Conservation (phyloP, 2,329 filamentous ascomycete genomes). For the Berkeleyomyces basicola region DNA sequence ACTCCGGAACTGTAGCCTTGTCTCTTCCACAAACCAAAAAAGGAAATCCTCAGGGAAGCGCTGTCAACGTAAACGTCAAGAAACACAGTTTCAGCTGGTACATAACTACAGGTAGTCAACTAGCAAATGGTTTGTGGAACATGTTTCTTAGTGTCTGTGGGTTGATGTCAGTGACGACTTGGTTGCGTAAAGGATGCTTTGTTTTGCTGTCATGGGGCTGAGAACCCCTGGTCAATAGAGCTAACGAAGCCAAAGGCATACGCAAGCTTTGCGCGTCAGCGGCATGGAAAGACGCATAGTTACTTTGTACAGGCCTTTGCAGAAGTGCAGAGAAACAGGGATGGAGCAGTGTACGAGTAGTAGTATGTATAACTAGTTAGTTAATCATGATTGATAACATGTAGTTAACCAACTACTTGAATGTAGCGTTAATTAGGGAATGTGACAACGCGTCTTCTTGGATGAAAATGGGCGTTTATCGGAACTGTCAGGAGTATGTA, state of each 20-base stretch:
- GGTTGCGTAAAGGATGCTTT: not conserved
- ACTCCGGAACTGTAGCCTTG: not conserved
- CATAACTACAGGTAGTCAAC: not conserved
- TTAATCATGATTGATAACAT: too few species aligned
- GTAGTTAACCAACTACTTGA: too few species aligned
- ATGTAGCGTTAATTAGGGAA: too few species aligned
- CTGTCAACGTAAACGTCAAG: not conserved
- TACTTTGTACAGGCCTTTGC: too few species aligned
- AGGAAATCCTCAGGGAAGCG: not conserved
- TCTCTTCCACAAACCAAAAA: not conserved
- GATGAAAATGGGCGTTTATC: too few species aligned
- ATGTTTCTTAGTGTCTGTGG: not conserved
- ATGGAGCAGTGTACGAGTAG: not conserved
- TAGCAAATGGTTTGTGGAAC: not conserved
- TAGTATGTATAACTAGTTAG: too few species aligned
- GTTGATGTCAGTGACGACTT: not conserved
- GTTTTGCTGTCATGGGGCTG: not conserved
- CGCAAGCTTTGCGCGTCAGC: not conserved
- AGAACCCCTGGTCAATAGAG: not conserved
- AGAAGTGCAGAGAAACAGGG: not conserved
- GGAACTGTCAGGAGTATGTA: too few species aligned
- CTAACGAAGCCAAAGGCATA: not conserved
- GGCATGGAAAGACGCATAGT: not conserved
- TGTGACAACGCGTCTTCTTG: too few species aligned
- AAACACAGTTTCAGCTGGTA: not conserved